These are phyloP conservation scores for Didymella segeticola DNA, from an alignment of 2,329 filamentous ascomycete species.

Conservation along the genomic window DNA sequence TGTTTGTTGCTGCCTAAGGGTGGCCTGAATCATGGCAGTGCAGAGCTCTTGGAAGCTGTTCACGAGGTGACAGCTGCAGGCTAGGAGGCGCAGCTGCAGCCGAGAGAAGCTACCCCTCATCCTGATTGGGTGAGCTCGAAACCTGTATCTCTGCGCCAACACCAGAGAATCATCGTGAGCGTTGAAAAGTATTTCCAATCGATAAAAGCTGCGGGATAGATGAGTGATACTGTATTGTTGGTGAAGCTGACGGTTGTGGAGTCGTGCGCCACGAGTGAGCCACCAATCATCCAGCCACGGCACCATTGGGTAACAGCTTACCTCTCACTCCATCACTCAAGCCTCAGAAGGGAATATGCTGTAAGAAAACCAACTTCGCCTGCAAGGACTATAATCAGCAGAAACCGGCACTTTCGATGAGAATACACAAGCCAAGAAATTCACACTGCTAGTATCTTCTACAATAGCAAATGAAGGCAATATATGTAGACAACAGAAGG, in stretches of 20 bases:
- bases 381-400: no score
- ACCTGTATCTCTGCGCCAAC: background rate
- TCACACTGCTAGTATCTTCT: no score
- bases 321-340: background rate
- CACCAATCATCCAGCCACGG: background rate
- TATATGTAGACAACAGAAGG: no score
- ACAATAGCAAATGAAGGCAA: no score
- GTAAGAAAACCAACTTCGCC: no score
- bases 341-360: constrained; percentile 7
- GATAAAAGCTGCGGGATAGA: background rate
- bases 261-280: background rate
- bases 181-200: background rate
- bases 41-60: constrained; percentile 16
- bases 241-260: background rate
- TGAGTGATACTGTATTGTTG: background rate
- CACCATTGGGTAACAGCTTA: background rate
- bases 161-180: background rate
- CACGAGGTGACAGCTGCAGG: constrained; percentile 3
- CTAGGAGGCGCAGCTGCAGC: constrained; percentile 11
- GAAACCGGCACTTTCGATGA: no score
- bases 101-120: constrained; percentile 13
- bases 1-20: constrained; percentile 12
- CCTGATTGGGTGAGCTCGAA: constrained; percentile 3
- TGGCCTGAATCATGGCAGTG: constrained; percentile 15
- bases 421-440: no score